Evolutionary conservation across 768 basidiomycete genomes (phyloP).

Genomic region (Termitomyces sp.): DNA sequence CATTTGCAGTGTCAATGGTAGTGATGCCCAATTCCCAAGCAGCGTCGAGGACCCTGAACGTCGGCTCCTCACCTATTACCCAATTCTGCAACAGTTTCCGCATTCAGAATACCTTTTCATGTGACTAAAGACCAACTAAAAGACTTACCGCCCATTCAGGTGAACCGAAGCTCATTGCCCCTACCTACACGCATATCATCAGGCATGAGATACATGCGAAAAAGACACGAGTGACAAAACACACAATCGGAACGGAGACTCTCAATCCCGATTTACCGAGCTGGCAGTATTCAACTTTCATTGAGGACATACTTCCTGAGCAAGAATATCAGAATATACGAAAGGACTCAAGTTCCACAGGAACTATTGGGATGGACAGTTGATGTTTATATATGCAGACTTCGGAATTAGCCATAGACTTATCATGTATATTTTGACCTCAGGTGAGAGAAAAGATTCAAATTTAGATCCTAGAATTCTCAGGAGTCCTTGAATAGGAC

Average conservation of each 20-base stretch:
- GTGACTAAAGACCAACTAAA: conserved; percentile 5
- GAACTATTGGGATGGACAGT: no score
- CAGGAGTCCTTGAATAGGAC: background rate
- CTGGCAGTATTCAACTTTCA: conserved; percentile 9
- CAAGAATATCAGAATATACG: background rate
- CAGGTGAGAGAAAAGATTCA: background rate
- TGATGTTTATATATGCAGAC: background rate
- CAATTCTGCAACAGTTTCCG: conserved; percentile 25
- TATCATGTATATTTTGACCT: background rate
- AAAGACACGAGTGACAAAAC: background rate
- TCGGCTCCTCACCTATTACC: conserved; percentile 42
- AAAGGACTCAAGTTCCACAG: background rate
- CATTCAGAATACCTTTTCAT: conserved; percentile 6
- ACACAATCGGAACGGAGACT: conserved; percentile 11
- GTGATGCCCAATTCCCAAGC: conserved; percentile 36
- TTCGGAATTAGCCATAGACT: background rate
- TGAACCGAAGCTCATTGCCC: conserved; percentile 12
- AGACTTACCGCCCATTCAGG: conserved; percentile 8
- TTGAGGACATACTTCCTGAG: background rate
- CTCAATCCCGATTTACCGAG: conserved; percentile 10
- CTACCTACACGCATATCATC: conserved; percentile 1
- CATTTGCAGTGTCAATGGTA: conserved; percentile 32
- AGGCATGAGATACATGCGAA: background rate
- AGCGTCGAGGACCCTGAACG: conserved; percentile 36
- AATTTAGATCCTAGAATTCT: background rate